Evolutionary conservation across 2,329 filamentous ascomycete species (phyloP).

Genomic region (Claviceps sp.): DNA sequence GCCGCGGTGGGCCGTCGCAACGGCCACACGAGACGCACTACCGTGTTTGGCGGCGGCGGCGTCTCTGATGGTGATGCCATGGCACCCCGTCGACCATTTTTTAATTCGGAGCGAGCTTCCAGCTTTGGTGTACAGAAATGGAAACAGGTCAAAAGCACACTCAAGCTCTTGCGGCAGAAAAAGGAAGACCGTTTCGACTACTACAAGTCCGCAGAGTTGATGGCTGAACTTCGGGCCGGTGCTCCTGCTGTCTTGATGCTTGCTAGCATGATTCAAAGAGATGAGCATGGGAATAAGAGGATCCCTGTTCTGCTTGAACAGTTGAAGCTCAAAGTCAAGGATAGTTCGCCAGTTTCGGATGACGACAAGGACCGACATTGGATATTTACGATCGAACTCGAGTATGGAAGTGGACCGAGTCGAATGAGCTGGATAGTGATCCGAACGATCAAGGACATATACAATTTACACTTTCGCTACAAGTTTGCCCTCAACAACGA

Average conservation of each 20-base stretch:
- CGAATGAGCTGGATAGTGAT: constrained; percentile 95
- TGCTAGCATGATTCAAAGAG: constrained; percentile 94
- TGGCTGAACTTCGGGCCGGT: constrained; percentile 86
- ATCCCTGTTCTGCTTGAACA: constrained; percentile 94
- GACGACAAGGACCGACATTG: constrained; percentile 57
- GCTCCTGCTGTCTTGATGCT: constrained; percentile 88
- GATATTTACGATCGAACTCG: constrained; percentile 80
- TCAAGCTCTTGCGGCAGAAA: constrained; percentile 66
- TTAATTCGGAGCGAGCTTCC: constrained; percentile 53
- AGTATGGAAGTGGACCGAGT: constrained; percentile 90
- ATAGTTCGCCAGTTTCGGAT: constrained; percentile 58
- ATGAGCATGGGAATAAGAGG: constrained; percentile 88
- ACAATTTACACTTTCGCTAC: constrained; percentile 88
- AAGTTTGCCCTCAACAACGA: constrained; percentile 76
- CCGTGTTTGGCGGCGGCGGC: constrained; percentile 51
- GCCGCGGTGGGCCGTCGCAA: constrained; percentile 35
- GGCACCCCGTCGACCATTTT: constrained; percentile 41
- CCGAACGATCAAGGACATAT: constrained; percentile 76
- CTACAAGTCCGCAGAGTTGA: constrained; percentile 87
- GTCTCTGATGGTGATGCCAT: constrained; percentile 50
- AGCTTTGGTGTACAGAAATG: constrained; percentile 74
- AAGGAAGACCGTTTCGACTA: constrained; percentile 86
- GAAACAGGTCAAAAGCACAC: constrained; percentile 81
- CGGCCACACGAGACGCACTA: constrained; percentile 53
- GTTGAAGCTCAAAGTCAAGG: constrained; percentile 73